A percentile compares a stretch with the other conserved stretches of the same genome.
Evolutionary conservation across 2,329 filamentous ascomycete species (phyloP).

Genomic region (Cladosporium velox): DNA sequence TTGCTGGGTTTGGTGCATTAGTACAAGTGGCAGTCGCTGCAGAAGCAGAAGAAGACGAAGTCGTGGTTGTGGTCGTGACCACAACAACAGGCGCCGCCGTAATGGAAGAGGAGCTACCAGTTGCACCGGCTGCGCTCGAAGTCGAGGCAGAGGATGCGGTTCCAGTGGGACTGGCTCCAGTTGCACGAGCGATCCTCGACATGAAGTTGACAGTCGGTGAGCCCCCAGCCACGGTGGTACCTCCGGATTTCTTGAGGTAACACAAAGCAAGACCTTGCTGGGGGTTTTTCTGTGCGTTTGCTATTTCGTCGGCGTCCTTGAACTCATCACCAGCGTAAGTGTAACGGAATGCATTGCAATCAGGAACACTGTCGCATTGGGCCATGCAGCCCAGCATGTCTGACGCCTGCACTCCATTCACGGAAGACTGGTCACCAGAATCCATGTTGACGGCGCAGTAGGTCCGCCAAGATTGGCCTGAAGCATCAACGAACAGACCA

Average conservation of each 20-base stretch:
- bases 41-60: background rate
- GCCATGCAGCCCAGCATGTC: background rate
- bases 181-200: background rate
- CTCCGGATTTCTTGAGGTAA: background rate
- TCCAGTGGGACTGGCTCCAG: background rate
- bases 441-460: slow-evolving; percentile 5
- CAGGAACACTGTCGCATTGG: background rate
- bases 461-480: background rate
- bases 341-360: background rate
- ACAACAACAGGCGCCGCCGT: background rate
- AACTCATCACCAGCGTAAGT: background rate
- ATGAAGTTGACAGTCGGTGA: background rate
- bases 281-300: background rate
- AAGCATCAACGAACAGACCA: background rate
- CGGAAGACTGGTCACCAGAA: background rate
- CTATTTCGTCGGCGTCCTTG: background rate
- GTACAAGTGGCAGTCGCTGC: slow-evolving; percentile 9
- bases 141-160: background rate
- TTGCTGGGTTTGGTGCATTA: slow-evolving; percentile 11
- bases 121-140: background rate
- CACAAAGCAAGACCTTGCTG: background rate
- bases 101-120: background rate
- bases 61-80: background rate
- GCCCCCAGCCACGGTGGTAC: background rate
- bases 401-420: background rate